Evolutionary conservation across 495 filamentous ascomycete genomes (phyloP).

Genomic region (Astrothelium macrocarpum): DNA sequence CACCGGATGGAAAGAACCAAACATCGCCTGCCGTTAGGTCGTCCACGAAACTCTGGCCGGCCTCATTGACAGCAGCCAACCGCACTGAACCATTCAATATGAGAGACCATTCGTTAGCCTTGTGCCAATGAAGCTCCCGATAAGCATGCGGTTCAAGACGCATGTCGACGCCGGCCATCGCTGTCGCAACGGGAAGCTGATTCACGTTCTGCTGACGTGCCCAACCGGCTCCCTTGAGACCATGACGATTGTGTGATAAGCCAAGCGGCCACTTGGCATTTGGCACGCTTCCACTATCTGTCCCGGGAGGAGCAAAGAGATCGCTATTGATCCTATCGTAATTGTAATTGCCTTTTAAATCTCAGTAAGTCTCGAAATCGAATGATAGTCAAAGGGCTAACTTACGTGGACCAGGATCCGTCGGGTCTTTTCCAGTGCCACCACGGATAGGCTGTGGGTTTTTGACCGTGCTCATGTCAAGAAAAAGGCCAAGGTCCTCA

Average conservation of each 20-base stretch:
- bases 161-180: conserved; percentile 75
- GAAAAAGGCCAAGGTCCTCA: conserved; percentile 47
- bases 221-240: conserved; percentile 52
- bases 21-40: conserved; percentile 59
- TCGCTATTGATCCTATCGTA: conserved; percentile 60
- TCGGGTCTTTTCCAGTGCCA: conserved; percentile 42
- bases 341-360: conserved; percentile 38
- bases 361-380: neutral
- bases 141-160: conserved; percentile 56
- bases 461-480: conserved; percentile 52
- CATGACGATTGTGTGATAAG: conserved; percentile 53
- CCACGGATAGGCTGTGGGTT: conserved; percentile 59
- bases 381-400: conserved; percentile 9
- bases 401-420: conserved; percentile 53
- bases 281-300: conserved; percentile 51
- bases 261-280: conserved; percentile 68
- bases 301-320: conserved; percentile 54
- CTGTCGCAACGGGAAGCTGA: conserved; percentile 53
- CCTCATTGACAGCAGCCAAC: conserved; percentile 50
- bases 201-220: conserved; percentile 56
- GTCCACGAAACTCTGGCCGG: conserved; percentile 56
- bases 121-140: conserved; percentile 67
- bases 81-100: conserved; percentile 57
- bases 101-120: conserved; percentile 56
- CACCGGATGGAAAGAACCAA: conserved; percentile 61